These are phyloP conservation scores for Aspergillus cavernicola DNA, from an alignment of 495 filamentous ascomycete species.

Conservation along the genomic window DNA sequence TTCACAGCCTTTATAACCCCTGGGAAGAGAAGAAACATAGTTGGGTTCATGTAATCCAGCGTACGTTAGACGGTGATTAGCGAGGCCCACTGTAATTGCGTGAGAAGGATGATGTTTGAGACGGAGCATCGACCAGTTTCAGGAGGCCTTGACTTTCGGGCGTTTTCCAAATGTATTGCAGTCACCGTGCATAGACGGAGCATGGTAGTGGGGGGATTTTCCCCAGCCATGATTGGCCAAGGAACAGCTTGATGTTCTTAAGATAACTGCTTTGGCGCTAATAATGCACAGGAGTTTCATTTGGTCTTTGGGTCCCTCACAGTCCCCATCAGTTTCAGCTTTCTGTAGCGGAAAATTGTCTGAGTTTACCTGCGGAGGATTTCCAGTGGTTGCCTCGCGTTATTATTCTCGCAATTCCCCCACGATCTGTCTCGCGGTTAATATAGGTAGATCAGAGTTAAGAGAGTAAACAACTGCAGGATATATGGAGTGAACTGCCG, in stretches of 20 bases:
- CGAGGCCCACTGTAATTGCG: too few relatives aligned
- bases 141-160: constrained; percentile 12
- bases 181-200: constrained; percentile 5
- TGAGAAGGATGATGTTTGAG: constrained; percentile 4
- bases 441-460: background rate
- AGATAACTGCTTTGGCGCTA: constrained; percentile 15
- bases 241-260: constrained; percentile 9
- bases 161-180: too few relatives aligned
- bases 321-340: constrained; percentile 21
- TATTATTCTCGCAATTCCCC: too few relatives aligned
- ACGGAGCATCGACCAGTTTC: constrained; percentile 17
- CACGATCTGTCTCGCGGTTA: background rate
- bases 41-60: too few relatives aligned
- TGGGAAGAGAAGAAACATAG: too few relatives aligned
- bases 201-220: background rate
- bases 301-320: constrained; percentile 8
- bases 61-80: too few relatives aligned
- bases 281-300: constrained; percentile 18
- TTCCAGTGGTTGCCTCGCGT: too few relatives aligned
- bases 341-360: constrained; percentile 7
- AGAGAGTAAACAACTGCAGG: background rate
- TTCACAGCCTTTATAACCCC: too few relatives aligned
- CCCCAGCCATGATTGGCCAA: constrained; percentile 2
- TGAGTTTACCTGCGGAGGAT: background rate
- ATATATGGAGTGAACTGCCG: background rate